Conservation (phyloP, 1,284 basidiomycete genomes). For the Boletus sp. region DNA sequence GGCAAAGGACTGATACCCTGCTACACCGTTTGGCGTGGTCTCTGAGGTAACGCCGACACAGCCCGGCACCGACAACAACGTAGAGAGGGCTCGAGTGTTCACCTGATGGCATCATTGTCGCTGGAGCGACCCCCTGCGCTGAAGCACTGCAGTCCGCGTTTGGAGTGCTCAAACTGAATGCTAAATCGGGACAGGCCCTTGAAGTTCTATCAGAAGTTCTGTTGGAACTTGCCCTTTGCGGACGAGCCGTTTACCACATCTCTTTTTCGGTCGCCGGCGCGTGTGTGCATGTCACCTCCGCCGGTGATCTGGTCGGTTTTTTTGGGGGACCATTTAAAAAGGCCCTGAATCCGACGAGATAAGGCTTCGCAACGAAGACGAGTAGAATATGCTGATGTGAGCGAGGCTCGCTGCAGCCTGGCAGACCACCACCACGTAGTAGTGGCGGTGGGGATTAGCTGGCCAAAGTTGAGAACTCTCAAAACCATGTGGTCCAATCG, state of each 20-base stretch:
- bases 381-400: too few relatives aligned
- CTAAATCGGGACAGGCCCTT: conserved; percentile 9
- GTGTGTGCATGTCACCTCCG: conserved; percentile 4
- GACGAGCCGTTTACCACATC: conserved; percentile 14
- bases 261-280: conserved; percentile 11
- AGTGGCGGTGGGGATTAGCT: too few relatives aligned
- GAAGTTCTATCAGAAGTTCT: conserved; percentile 26
- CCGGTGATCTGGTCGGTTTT: conserved; percentile 7
- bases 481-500: too few relatives aligned
- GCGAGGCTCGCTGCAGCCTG: too few relatives aligned
- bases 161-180: conserved; percentile 20
- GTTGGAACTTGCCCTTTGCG: conserved; percentile 26
- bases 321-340: too few relatives aligned
- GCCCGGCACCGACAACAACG: conserved; percentile 18
- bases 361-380: background rate
- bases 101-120: conserved; percentile 13
- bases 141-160: conserved; percentile 12
- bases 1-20: background rate
- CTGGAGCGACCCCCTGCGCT: conserved; percentile 4
- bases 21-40: conserved; percentile 9
- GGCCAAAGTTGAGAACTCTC: too few relatives aligned
- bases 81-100: conserved; percentile 2
- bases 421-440: too few relatives aligned
- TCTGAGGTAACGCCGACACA: conserved; percentile 18
- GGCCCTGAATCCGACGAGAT: too few relatives aligned